phyloP scores from a whole-genome alignment of 495 filamentous ascomycete genomes.

The Xanthoparmelia taractica region DNA sequence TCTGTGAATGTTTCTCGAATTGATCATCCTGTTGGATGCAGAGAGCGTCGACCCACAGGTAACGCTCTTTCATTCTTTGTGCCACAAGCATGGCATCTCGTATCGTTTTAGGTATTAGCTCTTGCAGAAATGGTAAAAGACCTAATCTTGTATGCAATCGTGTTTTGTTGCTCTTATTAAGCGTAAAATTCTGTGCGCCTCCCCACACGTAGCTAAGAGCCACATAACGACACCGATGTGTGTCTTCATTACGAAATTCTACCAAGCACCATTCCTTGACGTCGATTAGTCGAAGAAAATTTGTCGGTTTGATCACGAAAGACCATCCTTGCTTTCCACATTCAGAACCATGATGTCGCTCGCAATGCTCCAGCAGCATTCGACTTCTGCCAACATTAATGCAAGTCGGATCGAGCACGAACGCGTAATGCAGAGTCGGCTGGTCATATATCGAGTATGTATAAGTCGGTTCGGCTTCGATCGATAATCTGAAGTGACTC shows the following conservation, averaged over 20 bases:
- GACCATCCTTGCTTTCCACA: slow-evolving; percentile 1
- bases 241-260: not conserved
- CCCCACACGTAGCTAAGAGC: slow-evolving; percentile 14
- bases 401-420: not conserved
- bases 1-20: slow-evolving; percentile 13
- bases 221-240: not conserved
- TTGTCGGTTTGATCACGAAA: not conserved
- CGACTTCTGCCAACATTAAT: not conserved
- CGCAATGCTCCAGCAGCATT: slow-evolving; percentile 6
- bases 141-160: not conserved
- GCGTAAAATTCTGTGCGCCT: not conserved
- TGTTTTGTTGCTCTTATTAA: not conserved
- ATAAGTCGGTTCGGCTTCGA: not conserved
- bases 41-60: slow-evolving; percentile 25
- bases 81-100: slow-evolving; percentile 19
- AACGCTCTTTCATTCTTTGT: slow-evolving; percentile 14
- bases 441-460: not conserved
- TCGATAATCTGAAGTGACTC: not conserved
- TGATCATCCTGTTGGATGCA: slow-evolving; percentile 23
- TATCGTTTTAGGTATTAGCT: not conserved
- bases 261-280: not conserved
- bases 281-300: not conserved
- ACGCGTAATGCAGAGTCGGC: not conserved
- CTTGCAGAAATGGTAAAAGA: not conserved
- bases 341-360: not conserved